phyloP scores from a whole-genome alignment of 257 asterid genomes.

The Penstemon newberryi region DNA sequence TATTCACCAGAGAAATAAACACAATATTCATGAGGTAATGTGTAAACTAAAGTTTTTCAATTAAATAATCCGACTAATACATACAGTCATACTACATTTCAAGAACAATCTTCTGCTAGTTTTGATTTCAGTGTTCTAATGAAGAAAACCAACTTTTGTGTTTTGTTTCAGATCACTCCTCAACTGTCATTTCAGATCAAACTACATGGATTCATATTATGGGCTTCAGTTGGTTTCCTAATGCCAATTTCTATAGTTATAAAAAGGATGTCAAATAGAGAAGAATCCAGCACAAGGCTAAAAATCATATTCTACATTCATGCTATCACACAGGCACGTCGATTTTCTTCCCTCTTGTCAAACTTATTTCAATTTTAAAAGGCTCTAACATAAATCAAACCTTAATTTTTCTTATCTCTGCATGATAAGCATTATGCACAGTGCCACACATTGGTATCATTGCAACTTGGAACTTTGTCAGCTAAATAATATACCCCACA shows the following conservation, averaged over 20 bases:
- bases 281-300: constrained; percentile 46
- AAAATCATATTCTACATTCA: constrained; percentile 65
- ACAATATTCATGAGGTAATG: constrained; percentile 42
- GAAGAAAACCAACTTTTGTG: background rate
- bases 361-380: background rate
- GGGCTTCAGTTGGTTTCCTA: constrained; percentile 87
- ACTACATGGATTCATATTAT: constrained; percentile 76
- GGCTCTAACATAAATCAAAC: constrained; percentile 4
- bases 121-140: background rate
- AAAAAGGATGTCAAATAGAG: constrained; percentile 60
- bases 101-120: constrained; percentile 17
- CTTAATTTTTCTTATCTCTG: background rate
- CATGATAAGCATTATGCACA: constrained; percentile 27
- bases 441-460: constrained; percentile 24
- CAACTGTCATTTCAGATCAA: constrained; percentile 54
- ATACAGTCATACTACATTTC: background rate
- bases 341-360: background rate
- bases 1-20: constrained; percentile 33
- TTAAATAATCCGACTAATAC: background rate
- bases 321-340: constrained; percentile 60
- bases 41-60: background rate
- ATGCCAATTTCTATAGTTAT: constrained; percentile 66
- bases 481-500: constrained; percentile 39
- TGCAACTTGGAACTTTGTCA: constrained; percentile 34
- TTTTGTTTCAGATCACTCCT: constrained; percentile 44